Evolutionary conservation across 306 rosid genomes (phyloP).

Genomic region (Castanea sativa): DNA sequence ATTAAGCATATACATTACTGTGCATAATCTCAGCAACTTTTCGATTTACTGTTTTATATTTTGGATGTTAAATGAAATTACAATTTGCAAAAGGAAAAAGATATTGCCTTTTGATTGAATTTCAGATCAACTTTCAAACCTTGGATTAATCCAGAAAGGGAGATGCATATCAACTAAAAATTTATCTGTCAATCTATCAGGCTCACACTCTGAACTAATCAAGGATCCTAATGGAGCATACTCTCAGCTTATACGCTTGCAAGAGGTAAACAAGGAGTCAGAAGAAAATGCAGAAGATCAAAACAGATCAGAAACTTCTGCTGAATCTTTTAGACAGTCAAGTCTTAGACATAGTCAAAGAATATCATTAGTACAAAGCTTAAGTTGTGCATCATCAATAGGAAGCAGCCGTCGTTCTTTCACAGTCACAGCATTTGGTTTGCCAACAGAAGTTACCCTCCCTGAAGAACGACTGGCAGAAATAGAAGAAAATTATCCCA

Average conservation of each 20-base stretch:
- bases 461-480: neutral
- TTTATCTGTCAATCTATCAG: slow-evolving; percentile 30
- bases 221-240: slow-evolving; percentile 62
- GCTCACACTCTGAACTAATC: slow-evolving; percentile 55
- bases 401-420: neutral
- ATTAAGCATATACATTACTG: neutral
- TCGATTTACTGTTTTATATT: neutral
- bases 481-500: neutral
- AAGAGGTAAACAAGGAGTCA: slow-evolving; percentile 32
- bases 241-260: slow-evolving; percentile 57
- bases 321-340: neutral
- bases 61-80: neutral
- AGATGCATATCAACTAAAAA: neutral
- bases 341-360: slow-evolving; percentile 18
- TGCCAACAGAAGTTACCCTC: neutral
- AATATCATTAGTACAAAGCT: slow-evolving; percentile 9
- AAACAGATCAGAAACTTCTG: neutral
- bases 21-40: neutral
- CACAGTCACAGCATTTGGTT: slow-evolving; percentile 8
- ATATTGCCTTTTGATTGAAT: neutral
- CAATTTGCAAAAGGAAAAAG: neutral
- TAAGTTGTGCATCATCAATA: slow-evolving; percentile 18
- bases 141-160: neutral
- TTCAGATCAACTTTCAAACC: neutral
- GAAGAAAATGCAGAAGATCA: slow-evolving; percentile 7